Percentiles rank a stretch among this genome's conserved stretches.
Conservation (phyloP, 805 yeast species). For the Debaryomyces hansenii region DNA sequence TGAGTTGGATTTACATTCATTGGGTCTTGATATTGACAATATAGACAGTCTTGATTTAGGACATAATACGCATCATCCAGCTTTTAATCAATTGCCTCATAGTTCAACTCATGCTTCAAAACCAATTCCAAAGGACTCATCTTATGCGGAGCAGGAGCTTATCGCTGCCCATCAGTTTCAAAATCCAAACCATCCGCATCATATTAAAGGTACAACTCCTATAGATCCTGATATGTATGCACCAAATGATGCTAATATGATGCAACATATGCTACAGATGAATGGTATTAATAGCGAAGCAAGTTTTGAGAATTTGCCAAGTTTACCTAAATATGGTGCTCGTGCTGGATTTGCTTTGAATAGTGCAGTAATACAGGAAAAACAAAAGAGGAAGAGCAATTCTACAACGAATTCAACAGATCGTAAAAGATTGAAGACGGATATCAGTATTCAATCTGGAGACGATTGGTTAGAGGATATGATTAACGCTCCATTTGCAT, state of each 20-base stretch:
- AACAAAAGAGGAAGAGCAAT: background rate
- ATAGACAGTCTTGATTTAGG: constrained; percentile 30
- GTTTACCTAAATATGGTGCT: background rate
- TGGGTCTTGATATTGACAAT: constrained; percentile 32
- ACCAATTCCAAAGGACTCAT: constrained; percentile 7
- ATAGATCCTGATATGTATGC: constrained; percentile 28
- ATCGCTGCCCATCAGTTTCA: constrained; percentile 25
- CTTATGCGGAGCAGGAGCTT: constrained; percentile 17
- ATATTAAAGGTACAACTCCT: constrained; percentile 42
- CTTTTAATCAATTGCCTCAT: background rate
- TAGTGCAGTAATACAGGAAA: background rate
- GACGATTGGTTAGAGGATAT: constrained; percentile 69
- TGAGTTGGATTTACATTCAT: constrained; percentile 37
- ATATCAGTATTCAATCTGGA: background rate
- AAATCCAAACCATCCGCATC: constrained; percentile 40
- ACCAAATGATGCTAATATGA: constrained; percentile 13
- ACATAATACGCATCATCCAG: constrained; percentile 5
- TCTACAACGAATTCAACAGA: background rate
- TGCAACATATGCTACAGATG: constrained; percentile 5
- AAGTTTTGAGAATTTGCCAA: no score
- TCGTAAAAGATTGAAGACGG: constrained; percentile 3
- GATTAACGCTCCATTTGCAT: constrained; percentile 64
- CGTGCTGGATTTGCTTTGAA: background rate
- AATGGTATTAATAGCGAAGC: background rate
- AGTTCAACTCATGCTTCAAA: background rate